Conservation (phyloP, 2,329 filamentous ascomycete genomes). For the Hymenoscyphus scutula region DNA sequence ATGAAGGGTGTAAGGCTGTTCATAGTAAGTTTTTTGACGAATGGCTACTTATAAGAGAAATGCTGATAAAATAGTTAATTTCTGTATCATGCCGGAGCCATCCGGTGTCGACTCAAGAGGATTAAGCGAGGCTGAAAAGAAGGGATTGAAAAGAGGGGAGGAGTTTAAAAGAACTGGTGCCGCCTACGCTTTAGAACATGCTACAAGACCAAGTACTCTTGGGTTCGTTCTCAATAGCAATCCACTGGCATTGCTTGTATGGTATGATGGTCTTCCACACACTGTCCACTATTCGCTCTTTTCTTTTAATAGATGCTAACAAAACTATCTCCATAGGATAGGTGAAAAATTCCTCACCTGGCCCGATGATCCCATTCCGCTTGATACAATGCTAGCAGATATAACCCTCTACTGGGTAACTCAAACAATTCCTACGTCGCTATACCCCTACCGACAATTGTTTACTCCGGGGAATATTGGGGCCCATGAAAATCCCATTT, state of each 20-base stretch:
- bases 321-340: constrained; percentile 31
- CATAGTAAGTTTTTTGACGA: constrained; percentile 9
- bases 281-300: too few species aligned
- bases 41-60: background rate
- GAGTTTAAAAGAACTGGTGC: constrained; percentile 43
- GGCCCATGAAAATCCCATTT: constrained; percentile 22
- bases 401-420: constrained; percentile 57
- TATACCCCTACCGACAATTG: constrained; percentile 49
- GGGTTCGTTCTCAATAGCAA: constrained; percentile 52
- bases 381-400: constrained; percentile 45
- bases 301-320: background rate
- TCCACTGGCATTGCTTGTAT: constrained; percentile 55
- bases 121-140: constrained; percentile 40
- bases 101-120: background rate
- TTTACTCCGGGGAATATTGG: background rate
- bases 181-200: constrained; percentile 53
- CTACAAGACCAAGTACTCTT: constrained; percentile 53
- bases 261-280: constrained; percentile 30
- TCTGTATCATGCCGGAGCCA: constrained; percentile 7
- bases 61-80: constrained; percentile 9
- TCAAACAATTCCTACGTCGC: constrained; percentile 44
- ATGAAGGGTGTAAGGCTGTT: constrained; percentile 21
- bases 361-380: constrained; percentile 31
- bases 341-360: constrained; percentile 56
- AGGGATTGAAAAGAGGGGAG: constrained; percentile 41